A percentile compares a stretch with the other conserved stretches of the same genome.
Evolutionary conservation across 495 filamentous ascomycete species (phyloP).

Genomic region (Xylaria sp.): DNA sequence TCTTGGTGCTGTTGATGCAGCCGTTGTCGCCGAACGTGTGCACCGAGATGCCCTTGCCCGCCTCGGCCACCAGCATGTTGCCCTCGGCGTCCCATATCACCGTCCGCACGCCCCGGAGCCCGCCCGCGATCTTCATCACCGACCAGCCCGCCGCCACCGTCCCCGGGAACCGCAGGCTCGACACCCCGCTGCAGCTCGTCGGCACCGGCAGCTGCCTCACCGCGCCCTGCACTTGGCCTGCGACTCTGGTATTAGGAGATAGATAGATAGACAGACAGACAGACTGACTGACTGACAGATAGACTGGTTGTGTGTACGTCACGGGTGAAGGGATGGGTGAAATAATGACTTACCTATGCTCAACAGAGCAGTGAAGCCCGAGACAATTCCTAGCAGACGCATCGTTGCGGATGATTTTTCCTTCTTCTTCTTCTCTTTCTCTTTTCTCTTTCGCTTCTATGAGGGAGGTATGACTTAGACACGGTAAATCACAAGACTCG

Average conservation of each 20-base stretch:
- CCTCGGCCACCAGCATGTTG: constrained; percentile 65
- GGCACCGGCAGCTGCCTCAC: constrained; percentile 37
- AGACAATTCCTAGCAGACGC: constrained; percentile 34
- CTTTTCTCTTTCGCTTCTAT: background rate
- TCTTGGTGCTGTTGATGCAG: constrained; percentile 48
- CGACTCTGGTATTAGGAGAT: background rate
- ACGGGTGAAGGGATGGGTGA: background rate
- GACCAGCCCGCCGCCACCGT: constrained; percentile 63
- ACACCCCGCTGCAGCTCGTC: constrained; percentile 43
- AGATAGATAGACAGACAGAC: no score
- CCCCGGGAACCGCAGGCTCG: constrained; percentile 40
- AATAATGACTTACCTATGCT: constrained; percentile 36
- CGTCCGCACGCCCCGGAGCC: constrained; percentile 60
- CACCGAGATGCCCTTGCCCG: constrained; percentile 59
- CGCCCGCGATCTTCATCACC: constrained; percentile 61
- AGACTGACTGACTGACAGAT: no score
- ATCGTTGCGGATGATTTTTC: constrained; percentile 24
- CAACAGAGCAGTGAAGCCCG: constrained; percentile 35
- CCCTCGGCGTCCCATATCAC: constrained; percentile 68
- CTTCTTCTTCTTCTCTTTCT: background rate
- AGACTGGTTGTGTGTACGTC: no score
- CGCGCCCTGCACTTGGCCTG: constrained; percentile 13
- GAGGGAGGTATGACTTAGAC: background rate
- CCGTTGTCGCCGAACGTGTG: constrained; percentile 60
- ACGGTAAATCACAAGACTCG: constrained; percentile 7